Evolutionary conservation across 1,284 basidiomycete species (phyloP).

Genomic region (Cryptococcus neoformans): DNA sequence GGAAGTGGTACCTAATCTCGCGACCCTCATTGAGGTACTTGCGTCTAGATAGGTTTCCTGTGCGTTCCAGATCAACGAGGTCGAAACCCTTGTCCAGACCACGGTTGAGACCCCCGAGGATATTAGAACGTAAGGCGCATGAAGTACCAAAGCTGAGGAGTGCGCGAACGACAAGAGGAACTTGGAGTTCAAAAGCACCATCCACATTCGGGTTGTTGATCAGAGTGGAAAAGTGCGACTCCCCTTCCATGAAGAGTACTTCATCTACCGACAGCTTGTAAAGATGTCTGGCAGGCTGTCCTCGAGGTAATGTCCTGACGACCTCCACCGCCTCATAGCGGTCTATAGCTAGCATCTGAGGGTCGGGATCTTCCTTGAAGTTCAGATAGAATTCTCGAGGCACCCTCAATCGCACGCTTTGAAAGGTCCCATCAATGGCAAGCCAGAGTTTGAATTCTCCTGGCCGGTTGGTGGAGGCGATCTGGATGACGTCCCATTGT

Average conservation of each 20-base stretch:
- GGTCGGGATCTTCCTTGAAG: slow-evolving; percentile 63
- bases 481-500: slow-evolving; percentile 92
- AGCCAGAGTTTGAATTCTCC: slow-evolving; percentile 92
- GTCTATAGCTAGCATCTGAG: slow-evolving; percentile 62
- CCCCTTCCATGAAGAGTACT: slow-evolving; percentile 74
- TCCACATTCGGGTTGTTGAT: slow-evolving; percentile 94
- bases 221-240: slow-evolving; percentile 86
- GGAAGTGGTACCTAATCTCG: slow-evolving; percentile 76
- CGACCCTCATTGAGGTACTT: slow-evolving; percentile 74
- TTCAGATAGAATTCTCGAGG: slow-evolving; percentile 93
- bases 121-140: slow-evolving; percentile 66
- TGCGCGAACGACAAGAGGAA: slow-evolving; percentile 81
- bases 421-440: slow-evolving; percentile 73
- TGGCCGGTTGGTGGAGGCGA: slow-evolving; percentile 69
- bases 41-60: slow-evolving; percentile 61
- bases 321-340: slow-evolving; percentile 73
- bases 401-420: slow-evolving; percentile 76
- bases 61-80: slow-evolving; percentile 73
- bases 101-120: slow-evolving; percentile 70
- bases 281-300: slow-evolving; percentile 71
- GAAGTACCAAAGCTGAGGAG: slow-evolving; percentile 80
- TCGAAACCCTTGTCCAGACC: slow-evolving; percentile 84
- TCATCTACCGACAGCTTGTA: slow-evolving; percentile 84
- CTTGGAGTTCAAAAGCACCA: slow-evolving; percentile 90
- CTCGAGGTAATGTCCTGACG: slow-evolving; percentile 74